Evolutionary conservation across 495 filamentous ascomycete species (phyloP).

Genomic region (Penicillium longicatenatum): DNA sequence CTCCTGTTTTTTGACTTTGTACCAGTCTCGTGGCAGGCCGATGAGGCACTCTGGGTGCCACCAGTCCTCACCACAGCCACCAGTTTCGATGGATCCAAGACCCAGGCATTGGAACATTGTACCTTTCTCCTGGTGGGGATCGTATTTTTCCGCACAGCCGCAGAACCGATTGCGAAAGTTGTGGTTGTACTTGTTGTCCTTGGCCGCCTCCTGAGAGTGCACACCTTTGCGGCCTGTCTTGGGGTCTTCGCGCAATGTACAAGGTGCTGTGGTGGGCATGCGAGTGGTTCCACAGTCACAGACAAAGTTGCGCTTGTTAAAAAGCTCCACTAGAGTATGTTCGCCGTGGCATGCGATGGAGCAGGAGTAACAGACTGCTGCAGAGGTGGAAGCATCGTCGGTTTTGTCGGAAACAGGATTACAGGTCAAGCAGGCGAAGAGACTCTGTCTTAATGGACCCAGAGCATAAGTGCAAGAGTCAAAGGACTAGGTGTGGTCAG

Average conservation of each 20-base stretch:
- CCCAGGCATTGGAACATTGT: slow-evolving; percentile 99
- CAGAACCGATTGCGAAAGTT: slow-evolving; percentile 95
- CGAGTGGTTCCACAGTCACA: slow-evolving; percentile 96
- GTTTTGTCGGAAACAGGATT: slow-evolving; percentile 70
- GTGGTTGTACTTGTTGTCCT: slow-evolving; percentile 86
- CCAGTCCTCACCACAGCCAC: slow-evolving; percentile 98
- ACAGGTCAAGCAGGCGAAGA: slow-evolving; percentile 93
- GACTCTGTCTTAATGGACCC: slow-evolving; percentile 79
- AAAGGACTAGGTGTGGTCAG: slow-evolving; percentile 64
- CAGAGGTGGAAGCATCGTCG: slow-evolving; percentile 66
- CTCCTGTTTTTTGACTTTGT: slow-evolving; percentile 44
- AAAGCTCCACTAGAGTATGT: slow-evolving; percentile 93
- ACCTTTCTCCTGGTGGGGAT: slow-evolving; percentile 82
- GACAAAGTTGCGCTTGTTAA: slow-evolving; percentile 90
- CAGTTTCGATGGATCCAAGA: slow-evolving; percentile 73
- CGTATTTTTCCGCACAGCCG: slow-evolving; percentile 83
- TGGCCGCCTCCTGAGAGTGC: slow-evolving; percentile 68
- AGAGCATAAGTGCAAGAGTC: slow-evolving; percentile 87
- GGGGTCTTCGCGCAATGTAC: slow-evolving; percentile 74
- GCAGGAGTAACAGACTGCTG: slow-evolving; percentile 93
- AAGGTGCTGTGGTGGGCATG: slow-evolving; percentile 67
- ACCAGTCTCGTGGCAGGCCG: slow-evolving; percentile 64
- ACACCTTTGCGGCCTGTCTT: slow-evolving; percentile 75
- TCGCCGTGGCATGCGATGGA: slow-evolving; percentile 96
- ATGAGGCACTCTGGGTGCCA: slow-evolving; percentile 96